Conservation (phyloP, 2,329 filamentous ascomycete species). For the Sarocladium brachiariae region DNA sequence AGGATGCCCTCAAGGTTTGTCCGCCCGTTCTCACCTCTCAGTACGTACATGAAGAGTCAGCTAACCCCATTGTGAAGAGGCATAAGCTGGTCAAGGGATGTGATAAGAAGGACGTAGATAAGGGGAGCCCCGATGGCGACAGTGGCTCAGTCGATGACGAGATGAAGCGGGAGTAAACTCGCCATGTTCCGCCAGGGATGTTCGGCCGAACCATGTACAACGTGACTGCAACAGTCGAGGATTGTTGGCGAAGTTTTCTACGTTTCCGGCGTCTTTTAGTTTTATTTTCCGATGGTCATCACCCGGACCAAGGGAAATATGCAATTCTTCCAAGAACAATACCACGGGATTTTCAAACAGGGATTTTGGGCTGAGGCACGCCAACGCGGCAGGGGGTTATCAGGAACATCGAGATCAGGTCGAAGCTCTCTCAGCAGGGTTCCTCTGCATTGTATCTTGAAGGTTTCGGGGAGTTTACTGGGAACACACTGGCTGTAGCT, state of each 20-base stretch:
- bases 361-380: background rate
- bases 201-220: background rate
- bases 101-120: constrained; percentile 26
- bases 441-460: background rate
- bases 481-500: background rate
- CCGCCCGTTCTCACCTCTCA: background rate
- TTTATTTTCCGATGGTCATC: background rate
- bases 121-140: background rate
- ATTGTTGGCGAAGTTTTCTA: background rate
- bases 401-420: background rate
- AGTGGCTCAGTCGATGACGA: background rate
- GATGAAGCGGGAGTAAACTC: background rate
- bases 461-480: background rate
- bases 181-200: background rate
- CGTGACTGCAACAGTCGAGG: background rate
- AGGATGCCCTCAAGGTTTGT: constrained; percentile 91
- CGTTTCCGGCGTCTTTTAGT: background rate
- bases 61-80: constrained; percentile 31
- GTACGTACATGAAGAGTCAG: constrained; percentile 10
- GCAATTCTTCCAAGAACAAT: background rate
- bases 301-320: background rate
- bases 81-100: constrained; percentile 61
- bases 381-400: background rate
- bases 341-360: constrained; percentile 3
- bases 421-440: background rate